Evolutionary conservation across 495 filamentous ascomycete genomes (phyloP), one percentile per base, ranked within the genome.

Genomic region (Hypoxylon fragiforme): DNA sequence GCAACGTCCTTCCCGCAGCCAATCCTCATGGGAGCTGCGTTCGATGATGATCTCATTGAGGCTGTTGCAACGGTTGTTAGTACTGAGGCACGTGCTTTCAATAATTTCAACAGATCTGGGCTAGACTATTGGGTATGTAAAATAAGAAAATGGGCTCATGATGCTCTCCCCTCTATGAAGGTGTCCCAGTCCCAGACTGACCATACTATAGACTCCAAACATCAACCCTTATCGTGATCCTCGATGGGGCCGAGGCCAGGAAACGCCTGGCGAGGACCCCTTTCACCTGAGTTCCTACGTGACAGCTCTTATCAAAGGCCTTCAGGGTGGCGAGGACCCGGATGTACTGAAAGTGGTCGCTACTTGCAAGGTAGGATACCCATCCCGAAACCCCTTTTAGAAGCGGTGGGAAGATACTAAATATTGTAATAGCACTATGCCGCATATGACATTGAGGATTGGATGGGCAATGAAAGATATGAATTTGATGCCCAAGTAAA

Each of bases 181-280:
- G n/a, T n/a, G n/a, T n/a, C n/a, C n/a, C n/a, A n/a, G n/a, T n/a
- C n/a, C n/a, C n/a, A n/a, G n/a, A 26, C 48, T 56, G 43, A 62
- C 11, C 15, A 28, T 36, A 1, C 6, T 16, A 1, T 13, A 62
- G 66, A 75, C 82, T 2, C 81, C 82, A 0, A 84, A 85, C 53
- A 86, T 85, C 64, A 86, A 86, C 46, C 70, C 76, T 0, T 85
- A 82, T 65, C 73, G 74, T 9, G 78, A 82, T 52, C 81, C 81
- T 0, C 60, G 80, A n/a, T 84, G 81, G 81, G 81, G 81, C 7
- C 71, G 81, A 38, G 81, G 80, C 3, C 77, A 73, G 42, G 83
- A 86, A 57, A 85, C 82, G 0, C 81, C 83, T 0, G 82, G 83
- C 13, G 83, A 85, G 61, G 83, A 87, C 60, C 73, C 78, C 1